Conservation (phyloP, 495 filamentous ascomycete genomes). For the Neurospora sp. region DNA sequence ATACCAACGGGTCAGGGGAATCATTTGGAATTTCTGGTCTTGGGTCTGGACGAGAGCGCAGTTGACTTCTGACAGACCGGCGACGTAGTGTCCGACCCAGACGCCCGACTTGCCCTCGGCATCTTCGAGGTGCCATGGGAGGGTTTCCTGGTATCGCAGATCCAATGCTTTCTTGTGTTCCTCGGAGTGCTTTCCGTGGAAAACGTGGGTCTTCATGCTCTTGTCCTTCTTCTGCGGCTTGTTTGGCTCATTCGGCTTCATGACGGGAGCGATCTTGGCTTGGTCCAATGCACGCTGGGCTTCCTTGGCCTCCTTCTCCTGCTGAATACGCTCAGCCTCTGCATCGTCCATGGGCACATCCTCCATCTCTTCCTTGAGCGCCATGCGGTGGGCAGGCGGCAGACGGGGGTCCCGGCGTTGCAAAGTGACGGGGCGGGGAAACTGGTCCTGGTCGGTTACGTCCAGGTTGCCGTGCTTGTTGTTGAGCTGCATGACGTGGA, state of each 20-base stretch:
- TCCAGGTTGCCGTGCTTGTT: conserved; percentile 42
- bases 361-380: conserved; percentile 46
- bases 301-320: conserved; percentile 64
- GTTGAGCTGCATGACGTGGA: conserved; percentile 72
- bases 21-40: conserved; percentile 62
- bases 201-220: conserved; percentile 65
- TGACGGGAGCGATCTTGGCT: conserved; percentile 75
- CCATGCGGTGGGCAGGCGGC: conserved; percentile 43
- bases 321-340: conserved; percentile 54
- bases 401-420: conserved; percentile 84
- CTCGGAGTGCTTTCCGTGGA: conserved; percentile 42
- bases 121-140: conserved; percentile 96
- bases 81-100: conserved; percentile 87
- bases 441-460: conserved; percentile 66
- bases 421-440: conserved; percentile 75
- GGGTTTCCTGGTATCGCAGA: conserved; percentile 84
- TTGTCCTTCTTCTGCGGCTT: conserved; percentile 58
- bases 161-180: conserved; percentile 68
- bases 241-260: conserved; percentile 39
- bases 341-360: conserved; percentile 46
- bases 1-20: conserved; percentile 92
- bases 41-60: conserved; percentile 61
- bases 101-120: conserved; percentile 78
- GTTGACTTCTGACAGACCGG: conserved; percentile 64
- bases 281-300: conserved; percentile 72